Evolutionary conservation across 2,329 filamentous ascomycete genomes (phyloP).

Genomic region (Fusarium goolgardi): DNA sequence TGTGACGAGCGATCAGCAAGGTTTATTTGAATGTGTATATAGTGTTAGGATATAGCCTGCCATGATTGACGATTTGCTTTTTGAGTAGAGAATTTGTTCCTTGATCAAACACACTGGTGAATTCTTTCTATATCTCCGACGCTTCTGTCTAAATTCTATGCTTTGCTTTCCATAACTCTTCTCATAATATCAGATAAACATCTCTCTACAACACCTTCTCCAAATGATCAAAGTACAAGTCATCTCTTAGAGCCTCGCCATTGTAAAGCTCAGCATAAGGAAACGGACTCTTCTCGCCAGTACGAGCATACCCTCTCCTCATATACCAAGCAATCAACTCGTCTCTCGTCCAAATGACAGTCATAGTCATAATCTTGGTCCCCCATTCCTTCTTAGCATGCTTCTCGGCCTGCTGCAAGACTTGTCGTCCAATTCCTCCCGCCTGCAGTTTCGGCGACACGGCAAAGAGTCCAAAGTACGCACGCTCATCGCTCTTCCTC

Average conservation of each 20-base stretch:
- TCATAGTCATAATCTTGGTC: slow-evolving; percentile 55
- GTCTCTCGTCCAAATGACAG: slow-evolving; percentile 56
- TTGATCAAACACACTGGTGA: neutral
- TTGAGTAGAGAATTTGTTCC: neutral
- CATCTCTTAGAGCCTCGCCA: slow-evolving; percentile 55
- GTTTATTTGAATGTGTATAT: slow-evolving; percentile 43
- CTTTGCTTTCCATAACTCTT: neutral
- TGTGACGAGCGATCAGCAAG: slow-evolving; percentile 20
- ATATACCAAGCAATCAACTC: slow-evolving; percentile 62
- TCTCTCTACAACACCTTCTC: slow-evolving; percentile 53
- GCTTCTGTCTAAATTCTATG: neutral
- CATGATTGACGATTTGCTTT: slow-evolving; percentile 34
- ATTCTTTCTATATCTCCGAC: neutral
- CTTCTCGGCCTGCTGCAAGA: slow-evolving; percentile 57
- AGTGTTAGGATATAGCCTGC: slow-evolving; percentile 32
- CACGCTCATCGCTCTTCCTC: slow-evolving; percentile 44
- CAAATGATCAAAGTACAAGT: slow-evolving; percentile 57
- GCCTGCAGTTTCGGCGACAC: slow-evolving; percentile 58
- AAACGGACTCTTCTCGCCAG: slow-evolving; percentile 56
- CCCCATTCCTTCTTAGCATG: slow-evolving; percentile 52
- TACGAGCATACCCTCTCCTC: slow-evolving; percentile 56
- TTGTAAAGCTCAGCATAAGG: slow-evolving; percentile 55
- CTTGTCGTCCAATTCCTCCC: slow-evolving; percentile 57
- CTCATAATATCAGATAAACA: neutral
- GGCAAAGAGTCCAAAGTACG: slow-evolving; percentile 62